These are phyloP conservation scores for Marvania coccoides DNA, from an alignment of 139 green algal species.

Conservation along the genomic window DNA sequence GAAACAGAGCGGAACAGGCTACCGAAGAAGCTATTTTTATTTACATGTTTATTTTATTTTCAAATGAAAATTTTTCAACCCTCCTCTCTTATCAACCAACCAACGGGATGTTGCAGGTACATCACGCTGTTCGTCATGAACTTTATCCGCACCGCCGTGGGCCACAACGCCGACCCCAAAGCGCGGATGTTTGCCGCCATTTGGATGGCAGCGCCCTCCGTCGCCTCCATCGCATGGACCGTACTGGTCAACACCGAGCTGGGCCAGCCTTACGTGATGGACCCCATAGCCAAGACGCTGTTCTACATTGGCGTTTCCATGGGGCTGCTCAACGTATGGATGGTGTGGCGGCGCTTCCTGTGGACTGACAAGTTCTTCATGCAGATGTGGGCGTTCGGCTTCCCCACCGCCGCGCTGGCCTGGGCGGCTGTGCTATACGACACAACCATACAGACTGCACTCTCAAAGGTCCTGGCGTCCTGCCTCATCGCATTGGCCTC, in stretches of 20 bases:
- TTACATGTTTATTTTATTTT: too few species aligned
- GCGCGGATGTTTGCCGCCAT: constrained; percentile 22
- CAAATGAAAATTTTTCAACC: background rate
- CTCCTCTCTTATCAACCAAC: background rate
- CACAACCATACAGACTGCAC: constrained; percentile 13
- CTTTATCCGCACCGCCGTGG: constrained; percentile 22
- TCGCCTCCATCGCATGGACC: constrained; percentile 31
- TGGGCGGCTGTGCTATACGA: constrained; percentile 32
- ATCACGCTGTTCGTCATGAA: constrained; percentile 24
- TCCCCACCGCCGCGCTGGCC: constrained; percentile 31
- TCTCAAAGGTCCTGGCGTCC: constrained; percentile 24
- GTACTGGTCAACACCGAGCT: background rate
- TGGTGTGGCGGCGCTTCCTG: constrained; percentile 24
- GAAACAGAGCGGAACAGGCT: too few species aligned
- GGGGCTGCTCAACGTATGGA: constrained; percentile 12
- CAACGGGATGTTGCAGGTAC: constrained; percentile 5
- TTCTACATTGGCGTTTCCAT: constrained; percentile 15
- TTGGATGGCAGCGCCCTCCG: constrained; percentile 40
- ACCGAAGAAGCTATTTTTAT: too few species aligned
- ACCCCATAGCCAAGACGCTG: constrained; percentile 7
- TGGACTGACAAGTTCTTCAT: constrained; percentile 31
- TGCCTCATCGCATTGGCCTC: constrained; percentile 21
- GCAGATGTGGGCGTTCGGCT: constrained; percentile 30
- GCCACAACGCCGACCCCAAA: constrained; percentile 28
- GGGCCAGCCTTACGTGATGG: background rate